Base-by-base conservation (phyloP, 768 basidiomycete species). In the Leccinum disarticulatum region DNA sequence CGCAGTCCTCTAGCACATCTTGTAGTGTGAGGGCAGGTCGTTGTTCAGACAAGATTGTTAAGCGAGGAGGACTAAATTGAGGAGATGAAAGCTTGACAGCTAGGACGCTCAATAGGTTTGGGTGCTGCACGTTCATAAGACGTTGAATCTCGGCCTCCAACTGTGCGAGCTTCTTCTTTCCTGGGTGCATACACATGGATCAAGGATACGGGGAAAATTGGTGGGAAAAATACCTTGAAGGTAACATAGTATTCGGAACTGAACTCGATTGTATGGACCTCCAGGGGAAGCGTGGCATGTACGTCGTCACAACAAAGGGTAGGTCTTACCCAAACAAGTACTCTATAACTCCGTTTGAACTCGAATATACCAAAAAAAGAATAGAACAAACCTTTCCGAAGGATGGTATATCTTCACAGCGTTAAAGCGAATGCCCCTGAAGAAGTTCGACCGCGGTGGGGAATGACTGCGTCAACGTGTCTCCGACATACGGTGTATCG, bases 1-100 rank as follows among this genome's bases (percentile, higher is more conserved):
- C 86, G 54, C 84, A 87, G 65, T 91, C 88, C 61, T 88, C 84
- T n/a, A 95, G 75, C 5, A 94, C 81, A 59, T 92, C 89, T 47
- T 84, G 78, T 30, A 94, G 70, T 0, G 84, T 87, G 58, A 90
- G 74, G 0, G 84, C 72, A 0, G 90, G 89, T 1, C 80, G 77
- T 67, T 88, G 83, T 66, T 94, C 92, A n/a, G 80, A 83, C 25
- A 94, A 77, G 6, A 95, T 80, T 31, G 82, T 74, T 58, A 95
- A 68, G 54, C 81, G 82, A 3, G 87, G 81, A 2, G 80, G 72
- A 43, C 74, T 78, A 0, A 81, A 70, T 56, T 82, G 78, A 6
- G 85, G 83, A 25, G 83, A 72, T 6, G 76, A 76, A 35, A 87
- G 75, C 66, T 88, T 90, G 64, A 86, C 87, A 2, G 87, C 89